Conservation (phyloP, 1,284 basidiomycete genomes). For the Papiliotrema fonsecae region DNA sequence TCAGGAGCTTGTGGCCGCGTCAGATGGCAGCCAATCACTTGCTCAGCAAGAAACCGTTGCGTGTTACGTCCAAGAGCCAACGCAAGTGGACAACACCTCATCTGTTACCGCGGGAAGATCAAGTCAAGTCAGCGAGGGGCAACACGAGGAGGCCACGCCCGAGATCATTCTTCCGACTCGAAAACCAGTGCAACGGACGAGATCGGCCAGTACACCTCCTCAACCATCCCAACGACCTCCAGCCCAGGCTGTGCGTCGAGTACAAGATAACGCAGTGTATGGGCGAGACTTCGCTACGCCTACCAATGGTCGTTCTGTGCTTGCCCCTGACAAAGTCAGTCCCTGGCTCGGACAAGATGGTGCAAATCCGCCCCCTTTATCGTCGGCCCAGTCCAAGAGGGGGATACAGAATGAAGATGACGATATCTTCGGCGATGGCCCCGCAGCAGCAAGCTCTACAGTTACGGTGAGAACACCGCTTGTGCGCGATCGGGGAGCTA, state of each 20-base stretch:
- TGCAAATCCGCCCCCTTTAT: background rate
- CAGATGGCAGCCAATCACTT: constrained; percentile 4
- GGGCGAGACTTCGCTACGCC: background rate
- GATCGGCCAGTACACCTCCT: too few species aligned
- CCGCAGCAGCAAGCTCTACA: too few species aligned
- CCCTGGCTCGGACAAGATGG: constrained; percentile 7
- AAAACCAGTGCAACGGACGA: background rate
- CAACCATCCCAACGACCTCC: background rate
- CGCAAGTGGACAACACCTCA: too few species aligned
- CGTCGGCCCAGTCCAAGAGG: background rate
- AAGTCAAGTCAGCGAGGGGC: background rate
- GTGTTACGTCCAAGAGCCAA: too few species aligned
- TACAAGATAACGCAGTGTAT: too few species aligned
- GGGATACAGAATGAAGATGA: background rate
- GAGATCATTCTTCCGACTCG: background rate
- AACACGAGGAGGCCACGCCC: background rate
- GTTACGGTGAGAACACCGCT: constrained; percentile 11
- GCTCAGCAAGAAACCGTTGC: background rate
- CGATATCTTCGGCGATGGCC: constrained; percentile 1
- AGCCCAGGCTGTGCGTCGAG: too few species aligned
- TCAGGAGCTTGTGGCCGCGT: constrained; percentile 3
- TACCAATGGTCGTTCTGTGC: too few species aligned
- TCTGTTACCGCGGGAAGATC: too few species aligned
- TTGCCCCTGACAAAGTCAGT: too few species aligned
- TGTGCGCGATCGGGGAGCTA: constrained; percentile 24